phyloP scores from a whole-genome alignment of 768 basidiomycete genomes.

The Candolleomyces aberdarensis region DNA sequence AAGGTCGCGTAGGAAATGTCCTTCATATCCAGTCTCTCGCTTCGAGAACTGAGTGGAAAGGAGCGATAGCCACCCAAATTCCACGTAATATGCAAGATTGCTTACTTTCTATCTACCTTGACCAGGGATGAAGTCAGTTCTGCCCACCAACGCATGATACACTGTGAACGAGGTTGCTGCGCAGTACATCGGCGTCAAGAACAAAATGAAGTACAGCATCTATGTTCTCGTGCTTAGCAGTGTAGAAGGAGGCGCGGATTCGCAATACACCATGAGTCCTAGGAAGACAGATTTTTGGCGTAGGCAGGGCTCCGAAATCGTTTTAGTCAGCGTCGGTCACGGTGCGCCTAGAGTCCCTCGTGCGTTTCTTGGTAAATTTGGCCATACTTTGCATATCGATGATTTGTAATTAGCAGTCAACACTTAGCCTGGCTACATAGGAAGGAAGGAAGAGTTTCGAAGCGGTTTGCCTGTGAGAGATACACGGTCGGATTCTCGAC shows the following conservation, averaged over 20 bases:
- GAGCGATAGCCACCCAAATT: not conserved
- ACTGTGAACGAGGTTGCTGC: not conserved
- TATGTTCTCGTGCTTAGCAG: not conserved
- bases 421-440: too few relatives aligned
- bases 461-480: too few relatives aligned
- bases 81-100: not conserved
- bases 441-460: too few relatives aligned
- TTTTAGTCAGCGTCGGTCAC: not conserved
- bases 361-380: not conserved
- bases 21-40: not conserved
- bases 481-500: too few relatives aligned
- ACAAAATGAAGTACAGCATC: not conserved
- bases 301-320: not conserved
- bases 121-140: not conserved
- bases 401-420: not conserved
- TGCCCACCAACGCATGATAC: not conserved
- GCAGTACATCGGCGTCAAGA: not conserved
- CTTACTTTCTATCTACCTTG: not conserved
- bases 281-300: not conserved
- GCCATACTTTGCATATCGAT: not conserved
- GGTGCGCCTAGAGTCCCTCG: not conserved
- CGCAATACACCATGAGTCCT: not conserved
- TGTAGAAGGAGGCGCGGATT: not conserved
- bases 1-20: not conserved
- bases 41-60: not conserved